Percentiles rank a stretch among this genome's conserved stretches.
phyloP scores from a whole-genome alignment of 345 rosid genomes.

The Brassica nigra region DNA sequence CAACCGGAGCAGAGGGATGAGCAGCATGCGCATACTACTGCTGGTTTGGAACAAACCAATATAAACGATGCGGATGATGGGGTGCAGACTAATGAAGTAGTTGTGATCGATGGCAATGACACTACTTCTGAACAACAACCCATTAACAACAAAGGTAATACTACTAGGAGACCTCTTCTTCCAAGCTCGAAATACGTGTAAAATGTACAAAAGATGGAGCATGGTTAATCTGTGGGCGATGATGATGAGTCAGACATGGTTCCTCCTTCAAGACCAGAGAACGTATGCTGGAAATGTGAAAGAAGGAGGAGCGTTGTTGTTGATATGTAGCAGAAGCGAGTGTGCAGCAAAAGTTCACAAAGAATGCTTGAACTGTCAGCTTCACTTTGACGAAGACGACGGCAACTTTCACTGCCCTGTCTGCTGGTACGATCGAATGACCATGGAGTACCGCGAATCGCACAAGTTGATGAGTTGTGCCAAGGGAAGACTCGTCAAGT shows the following conservation, averaged over 20 bases:
- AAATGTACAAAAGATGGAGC: constrained; percentile 36
- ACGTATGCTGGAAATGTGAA: constrained; percentile 30
- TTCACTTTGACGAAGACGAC: constrained; percentile 9
- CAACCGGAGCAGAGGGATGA: constrained; percentile 14
- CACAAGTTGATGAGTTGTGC: constrained; percentile 10
- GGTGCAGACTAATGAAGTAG: neutral
- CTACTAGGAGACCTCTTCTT: neutral
- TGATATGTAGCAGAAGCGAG: neutral
- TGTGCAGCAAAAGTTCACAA: constrained; percentile 25
- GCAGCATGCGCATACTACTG: neutral
- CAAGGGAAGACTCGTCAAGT: constrained; percentile 21
- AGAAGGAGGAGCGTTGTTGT: neutral
- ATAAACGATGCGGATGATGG: constrained; percentile 15
- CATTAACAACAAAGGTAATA: neutral
- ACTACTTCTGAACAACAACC: no score
- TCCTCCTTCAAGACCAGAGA: constrained; percentile 5
- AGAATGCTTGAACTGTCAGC: constrained; percentile 24
- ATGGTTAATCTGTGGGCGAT: constrained; percentile 24
- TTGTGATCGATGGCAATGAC: neutral
- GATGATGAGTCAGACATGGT: constrained; percentile 23
- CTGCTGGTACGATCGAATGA: constrained; percentile 24
- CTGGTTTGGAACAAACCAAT: neutral
- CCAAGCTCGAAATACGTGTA: constrained; percentile 2
- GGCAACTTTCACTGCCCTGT: constrained; percentile 24
- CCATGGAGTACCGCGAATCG: constrained; percentile 22